phyloP scores from a whole-genome alignment of 176 grass and related monocot species.

The Aegilops sharonensis region DNA sequence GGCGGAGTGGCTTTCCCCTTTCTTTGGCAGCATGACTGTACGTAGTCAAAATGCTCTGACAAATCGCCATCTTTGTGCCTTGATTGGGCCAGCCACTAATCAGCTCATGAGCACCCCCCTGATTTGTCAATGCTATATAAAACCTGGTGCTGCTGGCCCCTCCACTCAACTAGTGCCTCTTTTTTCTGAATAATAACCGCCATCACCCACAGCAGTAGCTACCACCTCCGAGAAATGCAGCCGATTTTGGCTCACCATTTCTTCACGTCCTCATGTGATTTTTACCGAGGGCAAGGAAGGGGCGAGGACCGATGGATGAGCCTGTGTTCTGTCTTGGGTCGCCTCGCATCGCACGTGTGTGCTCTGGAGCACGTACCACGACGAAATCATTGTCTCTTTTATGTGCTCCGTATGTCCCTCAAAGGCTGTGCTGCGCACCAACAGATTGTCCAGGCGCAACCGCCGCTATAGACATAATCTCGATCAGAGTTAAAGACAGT shows the following conservation, averaged over 20 bases:
- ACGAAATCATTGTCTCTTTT: conserved; percentile 6
- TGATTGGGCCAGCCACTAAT: conserved; percentile 40
- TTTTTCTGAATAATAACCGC: conserved; percentile 22
- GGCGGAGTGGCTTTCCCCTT: conserved; percentile 21
- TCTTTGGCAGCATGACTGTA: conserved; percentile 30
- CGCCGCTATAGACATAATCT: not conserved
- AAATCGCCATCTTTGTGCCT: conserved; percentile 18
- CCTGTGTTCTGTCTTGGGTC: not conserved
- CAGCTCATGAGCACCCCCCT: conserved; percentile 18
- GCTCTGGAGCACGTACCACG: not conserved
- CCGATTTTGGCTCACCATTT: conserved; percentile 5
- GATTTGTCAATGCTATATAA: conserved; percentile 47
- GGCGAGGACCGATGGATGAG: not conserved
- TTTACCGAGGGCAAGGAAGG: too few relatives aligned
- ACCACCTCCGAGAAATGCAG: not conserved
- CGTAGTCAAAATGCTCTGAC: conserved; percentile 34
- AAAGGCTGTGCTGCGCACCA: not conserved
- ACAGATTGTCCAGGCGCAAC: not conserved
- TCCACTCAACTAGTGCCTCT: conserved; percentile 30
- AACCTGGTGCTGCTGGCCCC: conserved; percentile 34
- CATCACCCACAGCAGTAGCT: not conserved
- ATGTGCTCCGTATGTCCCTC: not conserved
- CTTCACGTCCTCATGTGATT: not conserved
- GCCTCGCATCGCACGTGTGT: not conserved
- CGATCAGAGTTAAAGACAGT: not conserved